Evolutionary conservation across 2,329 filamentous ascomycete species (phyloP).

Genomic region (Verticillium nubilum): DNA sequence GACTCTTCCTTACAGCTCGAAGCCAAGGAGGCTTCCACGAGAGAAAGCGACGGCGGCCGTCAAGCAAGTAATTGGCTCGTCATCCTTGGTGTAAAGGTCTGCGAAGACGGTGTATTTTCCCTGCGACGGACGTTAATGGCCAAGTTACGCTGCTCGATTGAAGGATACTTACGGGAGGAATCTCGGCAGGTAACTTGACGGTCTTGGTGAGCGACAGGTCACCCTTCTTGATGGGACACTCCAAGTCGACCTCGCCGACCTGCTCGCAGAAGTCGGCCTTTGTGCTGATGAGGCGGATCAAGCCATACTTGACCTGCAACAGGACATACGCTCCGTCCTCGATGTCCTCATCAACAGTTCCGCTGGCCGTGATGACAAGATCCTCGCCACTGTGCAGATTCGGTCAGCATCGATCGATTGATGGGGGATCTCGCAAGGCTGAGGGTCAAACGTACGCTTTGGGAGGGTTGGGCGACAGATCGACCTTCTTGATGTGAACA

Average conservation of each 20-base stretch:
- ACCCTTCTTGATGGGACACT: slow-evolving; percentile 84
- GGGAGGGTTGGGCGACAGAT: slow-evolving; percentile 82
- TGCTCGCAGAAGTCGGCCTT: slow-evolving; percentile 84
- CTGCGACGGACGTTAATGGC: slow-evolving; percentile 37
- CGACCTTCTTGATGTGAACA: slow-evolving; percentile 70
- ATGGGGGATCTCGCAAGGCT: slow-evolving; percentile 7
- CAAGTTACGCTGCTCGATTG: neutral
- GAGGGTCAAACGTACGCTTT: slow-evolving; percentile 59
- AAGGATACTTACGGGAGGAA: slow-evolving; percentile 71
- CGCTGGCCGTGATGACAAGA: slow-evolving; percentile 73
- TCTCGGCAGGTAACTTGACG: slow-evolving; percentile 78
- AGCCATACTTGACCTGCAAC: slow-evolving; percentile 85
- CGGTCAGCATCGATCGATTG: neutral
- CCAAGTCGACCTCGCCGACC: slow-evolving; percentile 77
- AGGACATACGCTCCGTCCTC: slow-evolving; percentile 75
- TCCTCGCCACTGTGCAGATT: slow-evolving; percentile 58
- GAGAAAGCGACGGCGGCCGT: slow-evolving; percentile 65
- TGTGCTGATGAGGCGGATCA: slow-evolving; percentile 83
- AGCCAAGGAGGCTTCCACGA: slow-evolving; percentile 29
- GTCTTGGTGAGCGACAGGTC: slow-evolving; percentile 68
- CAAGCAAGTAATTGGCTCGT: slow-evolving; percentile 78
- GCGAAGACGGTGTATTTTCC: slow-evolving; percentile 87
- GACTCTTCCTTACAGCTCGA: slow-evolving; percentile 29
- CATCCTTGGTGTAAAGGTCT: slow-evolving; percentile 72
- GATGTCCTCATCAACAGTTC: slow-evolving; percentile 67